Conservation (phyloP, 2,329 filamentous ascomycete genomes). For the Daldinia sp. region DNA sequence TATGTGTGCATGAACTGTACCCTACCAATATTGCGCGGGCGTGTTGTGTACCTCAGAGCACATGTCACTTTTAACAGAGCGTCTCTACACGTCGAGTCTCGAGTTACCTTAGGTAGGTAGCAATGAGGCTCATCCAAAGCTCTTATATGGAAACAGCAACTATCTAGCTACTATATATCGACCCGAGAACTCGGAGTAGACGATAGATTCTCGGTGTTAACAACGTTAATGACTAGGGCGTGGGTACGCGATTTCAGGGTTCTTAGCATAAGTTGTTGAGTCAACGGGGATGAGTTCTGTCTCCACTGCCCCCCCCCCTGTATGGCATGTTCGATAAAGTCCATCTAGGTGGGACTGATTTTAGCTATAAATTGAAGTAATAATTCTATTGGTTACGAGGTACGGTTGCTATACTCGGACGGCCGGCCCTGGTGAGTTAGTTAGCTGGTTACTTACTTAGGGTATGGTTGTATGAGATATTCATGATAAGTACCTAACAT, state of each 20-base stretch:
- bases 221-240: not conserved
- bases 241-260: not conserved
- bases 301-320: not conserved
- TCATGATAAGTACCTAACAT: not conserved
- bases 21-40: no score
- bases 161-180: not conserved
- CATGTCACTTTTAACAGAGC: not conserved
- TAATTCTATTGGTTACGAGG: not conserved
- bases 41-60: not conserved
- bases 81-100: not conserved
- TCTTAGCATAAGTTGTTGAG: not conserved
- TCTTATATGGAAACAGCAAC: constrained; percentile 18
- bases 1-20: no score
- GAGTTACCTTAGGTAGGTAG: not conserved
- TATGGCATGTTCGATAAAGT: not conserved
- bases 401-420: not conserved
- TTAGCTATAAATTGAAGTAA: not conserved
- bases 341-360: not conserved
- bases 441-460: no score
- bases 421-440: no score
- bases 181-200: constrained; percentile 2
- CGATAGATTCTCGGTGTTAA: not conserved
- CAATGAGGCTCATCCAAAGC: not conserved
- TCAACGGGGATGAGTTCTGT: not conserved
- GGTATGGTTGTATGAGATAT: no score